Evolutionary conservation across 345 rosid genomes (phyloP).

Genomic region (Nephelium lappaceum): DNA sequence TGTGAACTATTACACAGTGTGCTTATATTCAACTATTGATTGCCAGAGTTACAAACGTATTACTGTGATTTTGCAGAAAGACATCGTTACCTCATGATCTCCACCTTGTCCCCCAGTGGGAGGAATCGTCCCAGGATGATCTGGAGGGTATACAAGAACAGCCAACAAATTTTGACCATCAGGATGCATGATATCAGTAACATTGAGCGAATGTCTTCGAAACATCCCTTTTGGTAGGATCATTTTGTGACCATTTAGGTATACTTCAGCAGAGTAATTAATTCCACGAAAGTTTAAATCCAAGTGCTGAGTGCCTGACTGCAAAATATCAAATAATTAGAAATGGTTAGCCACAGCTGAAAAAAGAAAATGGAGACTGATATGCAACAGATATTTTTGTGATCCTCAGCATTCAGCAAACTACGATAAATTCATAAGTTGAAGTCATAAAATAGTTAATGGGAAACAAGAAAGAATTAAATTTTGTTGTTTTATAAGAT

Average conservation of each 20-base stretch:
- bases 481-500: background rate
- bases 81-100: constrained; percentile 78
- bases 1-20: constrained; percentile 6
- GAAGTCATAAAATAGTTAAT: background rate
- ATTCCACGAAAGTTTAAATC: constrained; percentile 89
- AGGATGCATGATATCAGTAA: constrained; percentile 67
- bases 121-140: constrained; percentile 92
- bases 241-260: constrained; percentile 76
- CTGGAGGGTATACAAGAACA: constrained; percentile 95
- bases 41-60: background rate
- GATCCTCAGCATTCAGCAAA: background rate
- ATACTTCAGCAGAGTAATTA: constrained; percentile 89
- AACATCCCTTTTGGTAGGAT: constrained; percentile 92
- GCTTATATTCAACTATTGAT: background rate
- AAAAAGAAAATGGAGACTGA: background rate
- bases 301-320: constrained; percentile 71
- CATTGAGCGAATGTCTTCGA: constrained; percentile 79
- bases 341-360: constrained; percentile 5
- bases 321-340: constrained; percentile 30
- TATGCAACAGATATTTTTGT: background rate
- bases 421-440: background rate
- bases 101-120: constrained; percentile 96
- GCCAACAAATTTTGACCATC: constrained; percentile 74
- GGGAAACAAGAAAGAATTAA: constrained; percentile 6
- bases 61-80: constrained; percentile 1